Conservation (phyloP, 2,329 filamentous ascomycete species). For the Alternaria arbusti region DNA sequence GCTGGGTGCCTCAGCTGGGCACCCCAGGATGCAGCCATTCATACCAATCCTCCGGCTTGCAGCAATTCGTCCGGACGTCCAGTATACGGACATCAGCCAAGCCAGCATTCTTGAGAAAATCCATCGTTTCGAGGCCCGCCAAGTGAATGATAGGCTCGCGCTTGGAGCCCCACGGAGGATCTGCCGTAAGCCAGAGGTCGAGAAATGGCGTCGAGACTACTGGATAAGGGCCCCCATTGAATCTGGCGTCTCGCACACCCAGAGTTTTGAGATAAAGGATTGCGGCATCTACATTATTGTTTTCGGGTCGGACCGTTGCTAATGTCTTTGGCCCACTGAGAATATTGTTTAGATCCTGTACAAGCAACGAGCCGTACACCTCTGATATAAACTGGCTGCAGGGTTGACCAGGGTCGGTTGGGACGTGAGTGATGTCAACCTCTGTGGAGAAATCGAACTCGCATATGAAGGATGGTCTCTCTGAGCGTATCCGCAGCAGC, state of each 20-base stretch:
- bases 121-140: not conserved
- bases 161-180: not conserved
- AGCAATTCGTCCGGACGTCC: not conserved
- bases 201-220: not conserved
- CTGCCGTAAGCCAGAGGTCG: not conserved
- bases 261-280: not conserved
- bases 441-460: not conserved
- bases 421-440: not conserved
- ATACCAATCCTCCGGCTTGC: not conserved
- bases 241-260: not conserved
- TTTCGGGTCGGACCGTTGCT: not conserved
- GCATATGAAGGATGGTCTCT: not conserved
- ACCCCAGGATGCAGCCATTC: not conserved
- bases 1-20: not conserved
- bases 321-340: not conserved
- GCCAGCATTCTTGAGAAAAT: not conserved
- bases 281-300: not conserved
- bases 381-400: not conserved
- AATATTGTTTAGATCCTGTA: not conserved
- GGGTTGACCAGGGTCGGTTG: not conserved
- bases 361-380: not conserved
- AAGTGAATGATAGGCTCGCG: not conserved
- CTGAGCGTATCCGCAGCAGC: not conserved
- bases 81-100: not conserved
- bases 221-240: not conserved